Evolutionary conservation across 345 rosid species (phyloP).

Genomic region (Microcos paniculata): DNA sequence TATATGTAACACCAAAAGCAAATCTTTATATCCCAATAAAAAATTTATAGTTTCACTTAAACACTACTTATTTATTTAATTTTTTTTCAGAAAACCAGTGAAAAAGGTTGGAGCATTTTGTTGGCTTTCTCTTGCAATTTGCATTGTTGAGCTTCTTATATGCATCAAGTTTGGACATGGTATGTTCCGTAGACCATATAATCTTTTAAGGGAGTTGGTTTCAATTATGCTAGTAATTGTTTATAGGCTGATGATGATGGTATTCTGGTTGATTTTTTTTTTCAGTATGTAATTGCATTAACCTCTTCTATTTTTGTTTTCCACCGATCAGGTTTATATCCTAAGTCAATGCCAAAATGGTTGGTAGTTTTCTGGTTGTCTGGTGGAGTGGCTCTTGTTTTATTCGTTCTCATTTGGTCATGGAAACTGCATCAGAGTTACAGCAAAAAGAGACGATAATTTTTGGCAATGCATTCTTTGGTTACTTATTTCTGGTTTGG

Average conservation of each 20-base stretch:
- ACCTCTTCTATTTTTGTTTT: background rate
- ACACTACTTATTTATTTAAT: too few relatives aligned
- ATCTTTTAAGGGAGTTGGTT: background rate
- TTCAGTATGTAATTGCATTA: background rate
- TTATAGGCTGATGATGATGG: background rate
- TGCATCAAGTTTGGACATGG: conserved; percentile 98
- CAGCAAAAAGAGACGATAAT: conserved; percentile 64
- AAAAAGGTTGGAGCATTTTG: conserved; percentile 98
- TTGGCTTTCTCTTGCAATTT: conserved; percentile 94
- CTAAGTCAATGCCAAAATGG: conserved; percentile 82
- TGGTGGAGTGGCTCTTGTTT: conserved; percentile 54
- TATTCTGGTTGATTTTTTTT: background rate
- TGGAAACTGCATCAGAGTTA: conserved; percentile 64
- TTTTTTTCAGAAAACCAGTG: conserved; percentile 59
- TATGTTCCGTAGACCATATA: conserved; percentile 21
- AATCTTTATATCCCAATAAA: background rate
- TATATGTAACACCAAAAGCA: background rate
- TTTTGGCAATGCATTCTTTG: conserved; percentile 36
- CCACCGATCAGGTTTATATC: conserved; percentile 65
- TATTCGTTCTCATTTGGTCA: conserved; percentile 70
- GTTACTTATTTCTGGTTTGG: conserved; percentile 29
- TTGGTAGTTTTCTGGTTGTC: conserved; percentile 69
- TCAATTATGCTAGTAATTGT: background rate
- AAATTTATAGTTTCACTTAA: conserved; percentile 8
- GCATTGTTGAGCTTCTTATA: conserved; percentile 93